Base-by-base conservation (phyloP, 345 rosid species). In the Schrenkiella parvula region DNA sequence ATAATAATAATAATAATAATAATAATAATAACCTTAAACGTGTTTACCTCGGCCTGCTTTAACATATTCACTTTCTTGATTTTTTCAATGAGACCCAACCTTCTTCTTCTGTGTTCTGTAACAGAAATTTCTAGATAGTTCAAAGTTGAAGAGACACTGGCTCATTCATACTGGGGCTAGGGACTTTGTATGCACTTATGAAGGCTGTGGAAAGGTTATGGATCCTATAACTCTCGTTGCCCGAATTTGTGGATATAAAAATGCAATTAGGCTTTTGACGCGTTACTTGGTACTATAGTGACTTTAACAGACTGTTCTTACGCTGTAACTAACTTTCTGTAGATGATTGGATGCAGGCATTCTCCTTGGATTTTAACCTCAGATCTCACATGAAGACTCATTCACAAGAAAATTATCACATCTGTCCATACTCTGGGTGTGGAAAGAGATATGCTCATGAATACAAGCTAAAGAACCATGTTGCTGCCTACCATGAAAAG, bases 391-490 rank as follows among this genome's bases (percentile, higher is more conserved):
- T 91, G 97, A 95, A 91, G 83, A 95, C 99, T 50, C 99, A 95
- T 79, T 91, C 96, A 41, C 99, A 91, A 78, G 99, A 95, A 80
- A 95, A 91, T 76, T 91, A 95, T 78, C 97, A 95, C 76, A 80
- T 89, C 79, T 95, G 99, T 71, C 99, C 97, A 8, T 89, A 80
- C 67, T 72, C 83, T 19, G 97, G 91, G 29, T 95, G 97, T 82
- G 99, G 95, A 71, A 95, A 95, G 90, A 82, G 97, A 89, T 91
- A 91, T 70, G 99, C 99, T 73, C 97, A 95, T 50, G 99, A 95
- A 64, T 95, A 95, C 89, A 91, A 95, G 87, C 83, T 95, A 12
- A 89, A 87, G 81, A 95, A 91, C 82, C 99, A 95, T 63, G 74
- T 95, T 53, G 21, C 85, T 65, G 79, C 95, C 21, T 91, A 87